phyloP scores from a whole-genome alignment of 2,329 filamentous ascomycete genomes.

The Colletotrichum tamarilloi region DNA sequence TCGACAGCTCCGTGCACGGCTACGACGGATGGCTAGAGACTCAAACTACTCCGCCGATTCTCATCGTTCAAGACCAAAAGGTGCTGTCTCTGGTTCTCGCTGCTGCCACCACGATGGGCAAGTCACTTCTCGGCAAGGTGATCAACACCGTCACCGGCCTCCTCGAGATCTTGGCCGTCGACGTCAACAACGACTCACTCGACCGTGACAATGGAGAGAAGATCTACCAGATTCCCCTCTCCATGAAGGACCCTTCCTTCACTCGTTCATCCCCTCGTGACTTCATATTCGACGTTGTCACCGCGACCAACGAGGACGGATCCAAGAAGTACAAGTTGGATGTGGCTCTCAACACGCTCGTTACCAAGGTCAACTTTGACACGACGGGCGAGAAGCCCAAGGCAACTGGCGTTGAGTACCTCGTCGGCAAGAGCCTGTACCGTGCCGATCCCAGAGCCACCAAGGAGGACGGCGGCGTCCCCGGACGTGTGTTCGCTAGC shows the following conservation, averaged over 20 bases:
- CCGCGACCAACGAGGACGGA: slow-evolving; percentile 50
- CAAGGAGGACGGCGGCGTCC: slow-evolving; percentile 20
- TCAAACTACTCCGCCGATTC: neutral
- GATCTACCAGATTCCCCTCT: slow-evolving; percentile 55
- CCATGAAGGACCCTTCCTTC: slow-evolving; percentile 53
- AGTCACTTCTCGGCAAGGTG: slow-evolving; percentile 3
- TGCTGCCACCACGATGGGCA: slow-evolving; percentile 22
- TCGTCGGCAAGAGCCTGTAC: slow-evolving; percentile 53
- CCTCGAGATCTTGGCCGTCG: slow-evolving; percentile 8
- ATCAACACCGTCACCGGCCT: slow-evolving; percentile 5
- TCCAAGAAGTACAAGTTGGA: slow-evolving; percentile 50
- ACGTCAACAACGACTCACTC: slow-evolving; percentile 3
- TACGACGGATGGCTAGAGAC: slow-evolving; percentile 61
- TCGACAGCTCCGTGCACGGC: slow-evolving; percentile 60
- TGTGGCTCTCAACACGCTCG: slow-evolving; percentile 47
- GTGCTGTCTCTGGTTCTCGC: slow-evolving; percentile 23
- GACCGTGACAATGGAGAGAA: slow-evolving; percentile 3
- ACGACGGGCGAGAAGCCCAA: slow-evolving; percentile 42
- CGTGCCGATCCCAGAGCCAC: slow-evolving; percentile 51
- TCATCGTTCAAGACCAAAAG: slow-evolving; percentile 18
- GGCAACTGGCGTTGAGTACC: slow-evolving; percentile 54
- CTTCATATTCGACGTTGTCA: slow-evolving; percentile 52
- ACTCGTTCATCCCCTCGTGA: slow-evolving; percentile 56
- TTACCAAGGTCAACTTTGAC: slow-evolving; percentile 51
- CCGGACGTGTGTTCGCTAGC: slow-evolving; percentile 40